phyloP scores from a whole-genome alignment of 2,329 filamentous ascomycete genomes.

The Teratosphaeria viscida region DNA sequence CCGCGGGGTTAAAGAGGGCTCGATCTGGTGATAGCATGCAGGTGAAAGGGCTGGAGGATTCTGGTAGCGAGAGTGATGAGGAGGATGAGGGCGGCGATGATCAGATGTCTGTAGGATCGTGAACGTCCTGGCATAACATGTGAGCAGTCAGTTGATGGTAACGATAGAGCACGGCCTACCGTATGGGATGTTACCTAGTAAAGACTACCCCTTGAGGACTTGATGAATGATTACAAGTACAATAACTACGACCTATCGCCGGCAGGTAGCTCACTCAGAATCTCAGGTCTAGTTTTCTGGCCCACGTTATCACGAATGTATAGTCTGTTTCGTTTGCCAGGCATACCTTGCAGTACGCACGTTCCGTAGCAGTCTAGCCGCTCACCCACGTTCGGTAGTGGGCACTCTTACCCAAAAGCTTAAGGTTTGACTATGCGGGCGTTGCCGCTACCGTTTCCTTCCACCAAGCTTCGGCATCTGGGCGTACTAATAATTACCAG shows the following conservation, averaged over 20 bases:
- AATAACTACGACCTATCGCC: background rate
- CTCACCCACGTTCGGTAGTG: background rate
- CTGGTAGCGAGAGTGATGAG: background rate
- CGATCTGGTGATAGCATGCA: slow-evolving; percentile 14
- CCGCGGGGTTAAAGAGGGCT: slow-evolving; percentile 5
- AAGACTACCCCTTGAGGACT: background rate
- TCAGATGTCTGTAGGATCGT: background rate
- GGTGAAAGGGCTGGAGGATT: slow-evolving; percentile 7
- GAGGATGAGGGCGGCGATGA: background rate
- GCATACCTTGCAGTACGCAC: background rate
- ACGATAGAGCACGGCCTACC: no score
- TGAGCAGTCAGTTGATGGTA: background rate
- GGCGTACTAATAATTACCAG: background rate
- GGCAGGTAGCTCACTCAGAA: background rate
- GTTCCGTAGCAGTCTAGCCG: background rate
- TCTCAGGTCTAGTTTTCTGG: background rate
- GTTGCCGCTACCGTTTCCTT: background rate
- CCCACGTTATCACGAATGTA: background rate
- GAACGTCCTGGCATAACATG: background rate
- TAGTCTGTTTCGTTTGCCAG: background rate
- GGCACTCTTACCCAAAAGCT: background rate
- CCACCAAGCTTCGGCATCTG: background rate
- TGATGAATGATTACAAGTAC: background rate
- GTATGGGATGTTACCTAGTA: no score
- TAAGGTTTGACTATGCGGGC: background rate